Conservation (phyloP, 176 grass and related monocot genomes). For the Carex cristatella region DNA sequence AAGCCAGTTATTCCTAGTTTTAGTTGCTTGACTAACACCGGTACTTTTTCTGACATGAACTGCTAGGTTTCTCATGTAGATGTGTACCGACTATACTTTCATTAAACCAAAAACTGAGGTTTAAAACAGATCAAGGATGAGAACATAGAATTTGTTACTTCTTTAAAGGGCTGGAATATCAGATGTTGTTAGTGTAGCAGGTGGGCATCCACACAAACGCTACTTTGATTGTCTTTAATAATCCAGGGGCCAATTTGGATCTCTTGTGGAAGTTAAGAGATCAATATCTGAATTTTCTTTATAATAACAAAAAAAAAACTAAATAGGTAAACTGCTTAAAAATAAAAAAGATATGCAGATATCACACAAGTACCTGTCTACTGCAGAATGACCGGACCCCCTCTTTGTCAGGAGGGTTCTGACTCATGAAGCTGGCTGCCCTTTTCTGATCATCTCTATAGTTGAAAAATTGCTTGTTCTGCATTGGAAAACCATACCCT, state of each 20-base stretch:
- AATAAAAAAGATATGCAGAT: background rate
- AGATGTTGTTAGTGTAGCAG: background rate
- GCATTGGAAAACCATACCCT: conserved; percentile 32
- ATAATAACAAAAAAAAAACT: background rate
- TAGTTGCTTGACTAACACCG: background rate
- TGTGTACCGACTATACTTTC: background rate
- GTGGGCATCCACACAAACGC: background rate
- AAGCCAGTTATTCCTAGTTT: background rate
- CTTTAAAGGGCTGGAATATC: background rate
- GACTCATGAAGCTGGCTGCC: conserved; percentile 1
- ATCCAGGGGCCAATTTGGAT: background rate
- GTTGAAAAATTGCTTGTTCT: conserved; percentile 70
- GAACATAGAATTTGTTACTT: background rate
- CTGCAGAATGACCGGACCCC: conserved; percentile 50
- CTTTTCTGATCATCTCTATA: conserved; percentile 44
- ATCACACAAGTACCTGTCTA: conserved; percentile 51
- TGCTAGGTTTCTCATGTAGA: background rate
- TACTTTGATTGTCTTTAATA: background rate
- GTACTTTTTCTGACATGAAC: background rate
- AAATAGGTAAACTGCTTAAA: background rate
- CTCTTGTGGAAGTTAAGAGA: too few species aligned
- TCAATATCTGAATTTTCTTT: background rate
- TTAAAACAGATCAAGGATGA: background rate
- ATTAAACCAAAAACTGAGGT: background rate
- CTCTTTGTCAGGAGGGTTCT: conserved; percentile 26